Conservation (phyloP, 1,284 basidiomycete species). For the Ceratobasidium sp. region DNA sequence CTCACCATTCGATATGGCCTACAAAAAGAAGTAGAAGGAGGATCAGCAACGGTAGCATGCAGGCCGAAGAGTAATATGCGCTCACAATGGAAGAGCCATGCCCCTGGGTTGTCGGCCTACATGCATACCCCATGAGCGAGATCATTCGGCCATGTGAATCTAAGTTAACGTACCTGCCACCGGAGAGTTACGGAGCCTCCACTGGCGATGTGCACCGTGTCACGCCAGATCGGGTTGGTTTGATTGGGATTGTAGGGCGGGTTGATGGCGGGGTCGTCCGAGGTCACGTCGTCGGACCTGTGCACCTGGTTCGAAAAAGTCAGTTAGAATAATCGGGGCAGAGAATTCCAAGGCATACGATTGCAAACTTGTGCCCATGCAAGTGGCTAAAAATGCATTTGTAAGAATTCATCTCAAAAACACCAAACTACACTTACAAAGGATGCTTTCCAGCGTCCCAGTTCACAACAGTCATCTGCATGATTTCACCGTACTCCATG, state of each 20-base stretch:
- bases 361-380: constrained; percentile 85
- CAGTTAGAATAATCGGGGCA: not conserved
- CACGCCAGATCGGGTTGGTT: constrained; percentile 86
- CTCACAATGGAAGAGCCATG: constrained; percentile 82
- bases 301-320: constrained; percentile 53
- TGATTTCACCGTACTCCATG: constrained; percentile 77
- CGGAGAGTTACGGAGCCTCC: constrained; percentile 74
- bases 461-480: constrained; percentile 87
- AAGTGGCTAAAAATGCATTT: constrained; percentile 68
- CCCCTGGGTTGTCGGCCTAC: constrained; percentile 82
- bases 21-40: not conserved
- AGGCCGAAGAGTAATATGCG: not conserved
- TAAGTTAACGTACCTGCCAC: constrained; percentile 28
- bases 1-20: constrained; percentile 59
- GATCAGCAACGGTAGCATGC: not conserved
- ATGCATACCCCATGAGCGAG: constrained; percentile 6
- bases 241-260: constrained; percentile 82
- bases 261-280: constrained; percentile 81
- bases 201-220: constrained; percentile 77
- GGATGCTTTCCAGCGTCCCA: constrained; percentile 82
- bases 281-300: constrained; percentile 79
- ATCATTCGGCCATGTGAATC: not conserved
- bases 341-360: constrained; percentile 62
- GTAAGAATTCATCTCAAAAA: constrained; percentile 2
- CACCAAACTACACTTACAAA: constrained; percentile 68